A percentile compares a stretch with the other conserved stretches of the same genome.
Conservation (phyloP, 2,329 filamentous ascomycete species). For the Colletotrichum tabaci region DNA sequence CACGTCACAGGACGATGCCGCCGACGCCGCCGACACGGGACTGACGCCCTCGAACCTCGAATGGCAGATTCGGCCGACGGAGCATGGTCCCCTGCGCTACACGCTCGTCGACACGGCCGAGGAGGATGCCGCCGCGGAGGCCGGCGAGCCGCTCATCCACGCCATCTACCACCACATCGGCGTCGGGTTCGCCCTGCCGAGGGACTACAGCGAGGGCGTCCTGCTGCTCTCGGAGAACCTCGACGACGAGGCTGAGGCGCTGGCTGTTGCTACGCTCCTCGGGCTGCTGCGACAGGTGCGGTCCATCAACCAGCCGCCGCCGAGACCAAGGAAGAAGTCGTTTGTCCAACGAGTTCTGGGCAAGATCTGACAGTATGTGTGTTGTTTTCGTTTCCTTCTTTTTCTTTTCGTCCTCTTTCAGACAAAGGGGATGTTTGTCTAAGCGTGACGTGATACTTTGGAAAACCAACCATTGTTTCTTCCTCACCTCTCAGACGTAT, state of each 20-base stretch:
- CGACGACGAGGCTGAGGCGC: constrained; percentile 14
- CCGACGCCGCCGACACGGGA: too few relatives aligned
- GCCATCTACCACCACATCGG: constrained; percentile 44
- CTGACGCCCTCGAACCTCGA: constrained; percentile 8
- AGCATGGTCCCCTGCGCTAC: constrained; percentile 36
- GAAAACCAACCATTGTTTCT: too few relatives aligned
- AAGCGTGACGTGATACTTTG: too few relatives aligned
- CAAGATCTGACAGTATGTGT: constrained; percentile 1
- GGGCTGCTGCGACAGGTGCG: constrained; percentile 33
- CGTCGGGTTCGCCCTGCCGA: constrained; percentile 25
- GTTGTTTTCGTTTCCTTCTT: too few relatives aligned
- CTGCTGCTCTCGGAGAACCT: constrained; percentile 33
- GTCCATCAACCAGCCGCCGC: constrained; percentile 25
- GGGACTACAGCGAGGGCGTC: constrained; percentile 41
- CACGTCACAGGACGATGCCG: neutral
- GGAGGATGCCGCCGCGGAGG: neutral
- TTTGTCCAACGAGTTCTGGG: constrained; percentile 20
- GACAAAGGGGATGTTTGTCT: too few relatives aligned
- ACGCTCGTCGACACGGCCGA: constrained; percentile 30
- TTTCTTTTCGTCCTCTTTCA: too few relatives aligned
- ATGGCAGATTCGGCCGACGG: constrained; percentile 32
- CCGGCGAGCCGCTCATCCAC: constrained; percentile 13
- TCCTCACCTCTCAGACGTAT: too few relatives aligned
- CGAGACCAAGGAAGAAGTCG: constrained; percentile 21
- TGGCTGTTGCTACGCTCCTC: constrained; percentile 20